Conservation (phyloP, 805 yeast species). For the Yueomyces sinensis region DNA sequence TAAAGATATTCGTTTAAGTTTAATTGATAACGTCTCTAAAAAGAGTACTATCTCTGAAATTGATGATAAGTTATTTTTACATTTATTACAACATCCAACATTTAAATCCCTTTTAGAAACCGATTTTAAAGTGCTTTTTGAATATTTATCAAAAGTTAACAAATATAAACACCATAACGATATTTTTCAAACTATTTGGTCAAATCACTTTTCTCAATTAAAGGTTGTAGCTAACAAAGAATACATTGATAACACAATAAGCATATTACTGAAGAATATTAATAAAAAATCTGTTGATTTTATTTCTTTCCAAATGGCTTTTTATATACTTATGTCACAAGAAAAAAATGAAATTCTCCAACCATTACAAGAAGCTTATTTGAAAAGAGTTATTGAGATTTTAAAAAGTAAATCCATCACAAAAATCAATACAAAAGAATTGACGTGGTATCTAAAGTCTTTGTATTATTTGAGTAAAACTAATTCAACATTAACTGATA, state of each 20-base stretch:
- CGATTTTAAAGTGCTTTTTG: conserved; percentile 19
- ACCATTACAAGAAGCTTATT: not conserved
- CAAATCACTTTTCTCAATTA: conserved; percentile 27
- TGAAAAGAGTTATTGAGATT: too few species aligned
- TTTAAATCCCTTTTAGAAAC: conserved; percentile 40
- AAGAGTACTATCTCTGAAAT: conserved; percentile 1
- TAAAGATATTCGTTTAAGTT: conserved; percentile 22
- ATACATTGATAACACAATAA: conserved; percentile 5
- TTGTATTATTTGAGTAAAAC: too few species aligned
- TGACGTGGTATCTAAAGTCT: conserved; percentile 23
- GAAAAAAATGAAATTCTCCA: not conserved
- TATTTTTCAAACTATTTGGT: conserved; percentile 29
- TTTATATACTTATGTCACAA: conserved; percentile 2
- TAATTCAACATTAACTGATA: too few species aligned
- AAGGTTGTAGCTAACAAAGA: conserved; percentile 17
- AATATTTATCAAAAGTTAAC: conserved; percentile 4
- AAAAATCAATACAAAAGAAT: not conserved
- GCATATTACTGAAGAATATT: conserved; percentile 1
- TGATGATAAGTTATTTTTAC: conserved; percentile 20
- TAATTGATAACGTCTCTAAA: conserved; percentile 13
- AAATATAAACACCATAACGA: conserved; percentile 4
- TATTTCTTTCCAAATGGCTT: conserved; percentile 6
- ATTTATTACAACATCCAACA: conserved; percentile 38
- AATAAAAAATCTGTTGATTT: conserved; percentile 1
- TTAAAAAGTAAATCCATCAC: not conserved